Base-by-base conservation (phyloP, 2,329 filamentous ascomycete species). In the Xylaria polymorpha region DNA sequence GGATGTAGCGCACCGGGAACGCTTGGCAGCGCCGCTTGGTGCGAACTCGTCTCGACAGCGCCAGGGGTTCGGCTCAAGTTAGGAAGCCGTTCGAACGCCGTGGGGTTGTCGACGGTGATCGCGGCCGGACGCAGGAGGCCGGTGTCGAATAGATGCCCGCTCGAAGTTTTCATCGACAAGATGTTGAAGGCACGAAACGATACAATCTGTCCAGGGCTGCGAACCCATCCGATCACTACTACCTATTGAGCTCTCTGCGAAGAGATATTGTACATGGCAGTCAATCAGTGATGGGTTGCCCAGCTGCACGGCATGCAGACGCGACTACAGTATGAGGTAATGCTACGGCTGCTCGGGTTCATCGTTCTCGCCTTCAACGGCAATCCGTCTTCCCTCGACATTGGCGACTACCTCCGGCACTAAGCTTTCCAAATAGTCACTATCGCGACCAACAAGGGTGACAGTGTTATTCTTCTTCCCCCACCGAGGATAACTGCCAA, bases 401-500 rank as follows among this genome's bases (percentile, higher is more conserved):
- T 91, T 91, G 78, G 88, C 83, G 77, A 93, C 88, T 3, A 97
- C 93, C 78, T 97, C 94, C 0, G 86, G 82, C 15, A 97, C 87
- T 70, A 98, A 81, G 60, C 89, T 90, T 79, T 97, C 93, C 78
- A 98, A 87, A 74, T 88, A 95, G 29, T 87, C 90, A 73, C 87
- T 84, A 77, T 98, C 92, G 73, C 89, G 90, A 73, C 89, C 88
- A 22, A 98, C 94, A 62, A 99, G 84, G 12, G 95, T 98, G 57
- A 98, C 94, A 0, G 94, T 96, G 80, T 98, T 98, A 71, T 86
- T 86, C 76, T 89, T 89, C 85, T 93, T 95, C 5, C 92, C 93
- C 94, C 94, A 98, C 64, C 94, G 86, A 43, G 96, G 96, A 81
- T 99, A 98, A 80, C 93, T 97, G 56, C 96, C 96, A 18, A 98